Evolutionary conservation across 805 yeast species (phyloP), one percentile per base, ranked within the genome.

Genomic region (Huiozyma sinensis): DNA sequence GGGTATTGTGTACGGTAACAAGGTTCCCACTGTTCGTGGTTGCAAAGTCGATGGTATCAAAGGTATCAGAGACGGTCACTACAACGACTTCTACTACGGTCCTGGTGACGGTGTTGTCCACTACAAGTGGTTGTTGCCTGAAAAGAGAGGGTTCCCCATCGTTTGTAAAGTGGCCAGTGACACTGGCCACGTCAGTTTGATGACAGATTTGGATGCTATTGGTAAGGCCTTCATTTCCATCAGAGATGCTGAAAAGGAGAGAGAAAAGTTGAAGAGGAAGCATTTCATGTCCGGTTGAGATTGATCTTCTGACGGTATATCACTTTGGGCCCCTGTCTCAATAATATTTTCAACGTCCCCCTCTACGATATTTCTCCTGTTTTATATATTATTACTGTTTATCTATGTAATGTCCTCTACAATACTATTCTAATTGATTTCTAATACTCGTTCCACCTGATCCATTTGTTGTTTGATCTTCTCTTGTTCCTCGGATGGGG

Each of bases 61-160:
- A 37, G 92, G 78, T 33, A 78, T 89, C 46, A 71, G 66, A 45
- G 70, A 73, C 35, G 95, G 95, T 4, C 73, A 77, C 50, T 88
- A 83, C 64, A 77, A 73, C 49, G 81, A 84, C 53, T 82, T 86
- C 53, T 77, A 73, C 53, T 88, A 85, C 55, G 95, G 95, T 0
- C 85, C 86, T 5, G 97, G 97, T 11, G 97, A 89, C 60, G 97
- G 97, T 37, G 96, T 89, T 13, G 86, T 86, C 1, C 84, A 84
- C 61, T 84, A 82, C 51, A 76, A 76, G 49, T 82, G 88, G 83
- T 63, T 84, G 40, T 75, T 88, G 76, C 97, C 96, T 0, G 84
- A 82, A 50, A 65, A 65, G 36, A 71, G 72, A 49, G 94, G 90
- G 0, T 87, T 83, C 55, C 79, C 81, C 3, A 73, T 84, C 2